Evolutionary conservation across 169 alveolate genomes (phyloP), one percentile per base, ranked within the genome.

Genomic region (Plasmodium inui): DNA sequence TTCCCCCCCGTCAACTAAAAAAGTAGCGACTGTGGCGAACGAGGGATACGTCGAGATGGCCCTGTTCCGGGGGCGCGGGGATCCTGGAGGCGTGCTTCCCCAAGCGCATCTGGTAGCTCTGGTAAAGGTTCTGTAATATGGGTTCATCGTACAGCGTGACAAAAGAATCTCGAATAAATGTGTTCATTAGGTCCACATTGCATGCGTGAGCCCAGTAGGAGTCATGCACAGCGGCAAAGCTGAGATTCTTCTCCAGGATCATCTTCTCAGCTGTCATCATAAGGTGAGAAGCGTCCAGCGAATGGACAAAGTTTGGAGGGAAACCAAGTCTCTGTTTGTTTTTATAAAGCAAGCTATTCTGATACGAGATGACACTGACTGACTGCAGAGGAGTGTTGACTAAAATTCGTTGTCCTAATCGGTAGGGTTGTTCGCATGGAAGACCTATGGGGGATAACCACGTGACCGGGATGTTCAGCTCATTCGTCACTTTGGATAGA

Each of bases 171-270:
- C 99, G 93, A 41, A 98, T 92, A 14, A 95, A 92, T 12, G 14
- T 70, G 82, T 97, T 97, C 99, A 98, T 96, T 61, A 84, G 76
- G 76, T 98, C 99, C 7, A 98, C 98, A 92, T 97, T 96, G 86
- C 98, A 95, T 22, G 99, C 99, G 92, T 98, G 99, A 14, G 99
- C 96, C 99, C 99, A 98, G 96, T 96, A 99, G 70, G 99, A 97
- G 95, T 99, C 99, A 94, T 99, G 99, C 4, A 99, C 99, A 26
- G 99, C 99, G 37, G 99, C 99, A 95, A 99, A 98, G 74, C 96
- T 96, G n/a, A 98, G 57, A 46, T 83, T 73, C 67, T 94, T 95
- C 57, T 93, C 41, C 28, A 96, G 93, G 6, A 95, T 67, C 96
- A 99, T 96, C 90, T 95, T 97, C 89, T 96, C 84, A 0, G 99